Base-by-base conservation (phyloP, 257 asterid species). In the Catharanthus roseus region DNA sequence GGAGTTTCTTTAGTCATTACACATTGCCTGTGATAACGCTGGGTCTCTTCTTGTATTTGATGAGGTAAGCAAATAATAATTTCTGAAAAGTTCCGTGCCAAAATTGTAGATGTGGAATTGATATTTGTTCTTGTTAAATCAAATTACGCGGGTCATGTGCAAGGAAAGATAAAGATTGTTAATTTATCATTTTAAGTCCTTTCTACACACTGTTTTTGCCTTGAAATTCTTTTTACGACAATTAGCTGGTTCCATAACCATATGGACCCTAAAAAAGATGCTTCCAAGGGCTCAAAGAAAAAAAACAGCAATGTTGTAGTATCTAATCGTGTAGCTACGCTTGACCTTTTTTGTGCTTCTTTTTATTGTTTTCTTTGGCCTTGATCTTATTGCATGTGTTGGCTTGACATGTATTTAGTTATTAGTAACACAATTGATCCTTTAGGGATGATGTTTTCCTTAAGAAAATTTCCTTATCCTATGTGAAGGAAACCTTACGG, bases 1-100 rank as follows among this genome's bases (percentile, higher is more conserved):
- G 84, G 93, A 88, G 72, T 93, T 93, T 38, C 70, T 91, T 77
- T 87, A 83, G 69, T 81, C 95, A 4, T 58, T 93, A 77, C 97
- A 93, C 19, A 64, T 74, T 76, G 91, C 96, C 1, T 93, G 97
- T 82, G 96, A 93, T 79, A 62, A 74, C 36, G 75, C 86, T 38
- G 96, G 95, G 6, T 77, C 92, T 41, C 95, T 91, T 80, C 97
- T 95, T 77, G 90, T 91, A 31, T 89, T 82, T 68, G 99, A 95
- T 29, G 99, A 95, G 99, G 99, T 95, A 86, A 76, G 73, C 6
- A 33, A 34, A 15, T 34, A 7, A 15, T n/a, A n/a, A n/a, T n/a
- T 23, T 33, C 29, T 65, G 26, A 16, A 28, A 45, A 73, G 6
- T 55, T 64, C 18, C 13, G 19, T 33, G 11, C 12, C 45, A 34